Conservation (phyloP, 352 stramenopile species). For the Plasmopara muralis region DNA sequence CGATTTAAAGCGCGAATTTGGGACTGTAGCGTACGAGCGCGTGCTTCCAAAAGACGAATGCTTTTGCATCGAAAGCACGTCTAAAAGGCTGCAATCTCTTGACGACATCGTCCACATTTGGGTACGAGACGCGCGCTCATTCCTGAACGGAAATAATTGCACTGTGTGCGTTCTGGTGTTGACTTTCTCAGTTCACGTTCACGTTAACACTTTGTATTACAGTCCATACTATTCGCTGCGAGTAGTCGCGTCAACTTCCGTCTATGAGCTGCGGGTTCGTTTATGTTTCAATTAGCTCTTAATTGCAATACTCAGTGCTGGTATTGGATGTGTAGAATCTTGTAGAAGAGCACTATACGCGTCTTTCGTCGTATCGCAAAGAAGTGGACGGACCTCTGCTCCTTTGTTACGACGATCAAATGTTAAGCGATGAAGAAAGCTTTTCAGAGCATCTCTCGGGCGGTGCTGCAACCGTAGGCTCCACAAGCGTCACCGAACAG, state of each 20-base stretch:
- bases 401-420: constrained; percentile 35
- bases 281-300: neutral
- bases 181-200: neutral
- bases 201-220: neutral
- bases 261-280: constrained; percentile 42
- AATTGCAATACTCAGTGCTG: neutral
- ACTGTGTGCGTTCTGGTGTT: constrained; percentile 12
- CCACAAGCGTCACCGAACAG: neutral
- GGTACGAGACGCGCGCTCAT: constrained; percentile 49
- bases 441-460: constrained; percentile 35
- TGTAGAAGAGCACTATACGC: constrained; percentile 38
- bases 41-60: constrained; percentile 36
- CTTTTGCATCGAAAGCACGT: constrained; percentile 27
- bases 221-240: constrained; percentile 38
- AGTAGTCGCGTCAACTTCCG: constrained; percentile 31
- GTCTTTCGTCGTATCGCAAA: constrained; percentile 34
- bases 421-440: constrained; percentile 33
- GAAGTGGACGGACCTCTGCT: constrained; percentile 34
- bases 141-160: constrained; percentile 39
- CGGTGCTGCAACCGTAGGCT: neutral
- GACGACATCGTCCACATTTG: constrained; percentile 45
- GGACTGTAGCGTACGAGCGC: constrained; percentile 33
- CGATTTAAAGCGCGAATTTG: constrained; percentile 10
- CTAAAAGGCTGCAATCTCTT: constrained; percentile 21
- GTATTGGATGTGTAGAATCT: constrained; percentile 8